phyloP scores from a whole-genome alignment of 495 filamentous ascomycete species.

The Cairneyella variabilis region DNA sequence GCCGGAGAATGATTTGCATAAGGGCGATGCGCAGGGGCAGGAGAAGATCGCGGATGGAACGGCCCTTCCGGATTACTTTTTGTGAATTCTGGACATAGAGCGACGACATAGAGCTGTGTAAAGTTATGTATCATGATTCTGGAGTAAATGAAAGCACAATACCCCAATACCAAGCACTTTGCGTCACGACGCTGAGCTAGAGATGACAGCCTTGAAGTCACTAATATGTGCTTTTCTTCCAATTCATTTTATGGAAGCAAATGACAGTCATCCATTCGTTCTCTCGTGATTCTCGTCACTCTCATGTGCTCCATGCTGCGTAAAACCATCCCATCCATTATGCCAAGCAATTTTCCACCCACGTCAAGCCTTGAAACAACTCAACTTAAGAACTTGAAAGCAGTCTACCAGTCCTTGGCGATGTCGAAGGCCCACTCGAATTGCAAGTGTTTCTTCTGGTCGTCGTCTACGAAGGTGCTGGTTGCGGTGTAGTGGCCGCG shows the following conservation, averaged over 20 bases:
- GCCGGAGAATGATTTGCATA: constrained; percentile 89
- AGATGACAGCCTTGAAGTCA: no score
- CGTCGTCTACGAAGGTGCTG: constrained; percentile 89
- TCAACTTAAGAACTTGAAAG: no score
- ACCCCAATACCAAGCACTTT: no score
- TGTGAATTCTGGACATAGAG: constrained; percentile 53
- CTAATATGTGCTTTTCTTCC: no score
- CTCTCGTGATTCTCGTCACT: no score
- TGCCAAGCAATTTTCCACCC: no score
- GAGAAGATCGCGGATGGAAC: constrained; percentile 48
- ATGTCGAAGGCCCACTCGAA: constrained; percentile 97
- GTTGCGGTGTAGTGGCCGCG: constrained; percentile 82
- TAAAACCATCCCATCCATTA: no score
- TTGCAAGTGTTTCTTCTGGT: constrained; percentile 75
- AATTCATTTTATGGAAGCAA: no score
- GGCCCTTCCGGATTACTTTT: constrained; percentile 53
- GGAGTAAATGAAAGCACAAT: background rate
- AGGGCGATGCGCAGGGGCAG: constrained; percentile 62
- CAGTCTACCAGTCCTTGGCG: constrained; percentile 79
- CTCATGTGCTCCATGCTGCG: no score
- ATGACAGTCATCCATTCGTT: no score
- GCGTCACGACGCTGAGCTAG: no score
- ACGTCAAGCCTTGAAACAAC: no score
- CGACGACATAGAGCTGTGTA: constrained; percentile 50
- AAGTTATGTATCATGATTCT: background rate